Evolutionary conservation across 192 early-diverging fungal genomes (phyloP).

Genomic region (Podila verticillata): DNA sequence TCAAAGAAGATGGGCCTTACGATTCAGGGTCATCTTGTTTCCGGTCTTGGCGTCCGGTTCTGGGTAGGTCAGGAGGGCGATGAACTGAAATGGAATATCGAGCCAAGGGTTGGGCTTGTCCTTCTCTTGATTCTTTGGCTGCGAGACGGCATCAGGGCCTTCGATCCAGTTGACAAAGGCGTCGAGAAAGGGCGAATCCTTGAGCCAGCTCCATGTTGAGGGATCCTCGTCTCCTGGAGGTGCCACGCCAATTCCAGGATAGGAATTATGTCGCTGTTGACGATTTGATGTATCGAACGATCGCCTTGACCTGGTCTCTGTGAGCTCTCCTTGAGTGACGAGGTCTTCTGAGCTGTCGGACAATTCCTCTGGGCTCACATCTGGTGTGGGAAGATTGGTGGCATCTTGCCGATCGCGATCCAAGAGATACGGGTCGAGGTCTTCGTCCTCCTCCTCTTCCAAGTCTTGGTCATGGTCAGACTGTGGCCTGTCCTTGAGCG

Average conservation of each 20-base stretch:
- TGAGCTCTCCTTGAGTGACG: neutral
- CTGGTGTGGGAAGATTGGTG: conserved; percentile 30
- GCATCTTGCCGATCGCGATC: neutral
- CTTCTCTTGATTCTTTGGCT: conserved; percentile 27
- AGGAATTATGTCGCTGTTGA: neutral
- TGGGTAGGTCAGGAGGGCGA: conserved; percentile 59
- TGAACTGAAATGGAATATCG: conserved; percentile 63
- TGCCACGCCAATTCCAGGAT: conserved; percentile 3
- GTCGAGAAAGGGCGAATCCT: conserved; percentile 35
- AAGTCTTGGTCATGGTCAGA: neutral
- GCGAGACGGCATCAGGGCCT: conserved; percentile 23
- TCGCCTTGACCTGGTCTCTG: no score
- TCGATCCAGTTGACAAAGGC: conserved; percentile 53
- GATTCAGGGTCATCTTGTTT: conserved; percentile 49
- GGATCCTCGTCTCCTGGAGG: neutral
- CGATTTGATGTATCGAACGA: neutral
- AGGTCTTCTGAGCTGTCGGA: conserved; percentile 42
- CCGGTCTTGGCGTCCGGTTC: conserved; percentile 56
- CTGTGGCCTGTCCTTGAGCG: conserved; percentile 14
- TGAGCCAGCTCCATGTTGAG: conserved; percentile 28
- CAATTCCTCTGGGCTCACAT: conserved; percentile 39
- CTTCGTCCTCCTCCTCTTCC: neutral
- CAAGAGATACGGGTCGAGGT: neutral
- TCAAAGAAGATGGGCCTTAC: conserved; percentile 8
- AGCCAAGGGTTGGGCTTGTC: conserved; percentile 50